These are phyloP conservation scores for Populus pruinosa DNA, from an alignment of 345 rosid species.

Conservation along the genomic window DNA sequence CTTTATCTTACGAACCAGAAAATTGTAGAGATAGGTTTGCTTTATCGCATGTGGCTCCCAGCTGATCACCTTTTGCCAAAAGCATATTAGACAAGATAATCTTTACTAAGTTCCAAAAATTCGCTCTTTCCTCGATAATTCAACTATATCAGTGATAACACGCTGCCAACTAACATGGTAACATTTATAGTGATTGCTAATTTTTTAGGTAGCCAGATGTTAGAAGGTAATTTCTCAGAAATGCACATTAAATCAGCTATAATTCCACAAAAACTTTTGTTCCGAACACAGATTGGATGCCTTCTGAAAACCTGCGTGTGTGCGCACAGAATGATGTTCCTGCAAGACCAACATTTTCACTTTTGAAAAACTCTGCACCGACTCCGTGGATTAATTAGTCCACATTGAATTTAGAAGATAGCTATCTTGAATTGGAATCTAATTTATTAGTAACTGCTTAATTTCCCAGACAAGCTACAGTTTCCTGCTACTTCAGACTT, in stretches of 20 bases:
- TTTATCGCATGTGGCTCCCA: slow-evolving; percentile 35
- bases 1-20: not conserved
- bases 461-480: not conserved
- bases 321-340: not conserved
- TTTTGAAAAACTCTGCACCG: not conserved
- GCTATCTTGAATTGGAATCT: not conserved
- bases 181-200: not conserved
- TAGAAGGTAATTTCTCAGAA: not conserved
- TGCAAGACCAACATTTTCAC: not conserved
- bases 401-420: not conserved
- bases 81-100: slow-evolving; percentile 20
- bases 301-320: not conserved
- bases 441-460: not conserved
- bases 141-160: slow-evolving; percentile 16
- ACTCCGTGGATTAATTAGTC: not conserved
- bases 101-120: slow-evolving; percentile 56
- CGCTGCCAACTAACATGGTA: not conserved
- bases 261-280: too few species aligned
- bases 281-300: not conserved
- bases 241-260: not conserved
- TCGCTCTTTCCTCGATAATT: slow-evolving; percentile 69
- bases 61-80: slow-evolving; percentile 10
- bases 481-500: not conserved
- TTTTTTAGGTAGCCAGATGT: not conserved
- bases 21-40: slow-evolving; percentile 14